A percentile compares a stretch with the other conserved stretches of the same genome.
phyloP scores from a whole-genome alignment of 208 protist species.

The Crithidia brevicula region DNA sequence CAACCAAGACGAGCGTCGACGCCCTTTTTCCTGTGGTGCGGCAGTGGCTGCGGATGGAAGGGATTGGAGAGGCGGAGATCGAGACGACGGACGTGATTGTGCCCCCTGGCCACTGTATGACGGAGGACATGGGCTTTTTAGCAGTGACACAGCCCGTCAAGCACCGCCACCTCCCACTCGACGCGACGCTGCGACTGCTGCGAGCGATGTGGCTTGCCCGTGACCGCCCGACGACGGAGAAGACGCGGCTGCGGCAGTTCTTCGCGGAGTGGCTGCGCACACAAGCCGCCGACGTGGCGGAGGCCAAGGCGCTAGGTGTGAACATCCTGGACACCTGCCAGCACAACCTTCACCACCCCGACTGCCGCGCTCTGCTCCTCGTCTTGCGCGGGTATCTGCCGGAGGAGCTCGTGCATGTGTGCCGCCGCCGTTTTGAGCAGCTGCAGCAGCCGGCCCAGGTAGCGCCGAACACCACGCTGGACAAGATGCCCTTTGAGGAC shows the following conservation, averaged over 20 bases:
- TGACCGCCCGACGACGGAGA: conserved; percentile 25
- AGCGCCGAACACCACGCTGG: conserved; percentile 9
- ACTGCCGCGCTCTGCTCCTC: conserved; percentile 67
- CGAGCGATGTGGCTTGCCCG: conserved; percentile 63
- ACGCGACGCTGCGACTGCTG: conserved; percentile 48
- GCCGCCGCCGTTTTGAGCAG: conserved; percentile 41
- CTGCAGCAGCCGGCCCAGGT: conserved; percentile 23
- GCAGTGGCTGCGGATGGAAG: conserved; percentile 74
- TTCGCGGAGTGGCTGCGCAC: conserved; percentile 73
- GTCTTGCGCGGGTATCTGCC: conserved; percentile 69
- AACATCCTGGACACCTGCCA: conserved; percentile 78
- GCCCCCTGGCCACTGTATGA: conserved; percentile 50
- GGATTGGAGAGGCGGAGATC: conserved; percentile 65
- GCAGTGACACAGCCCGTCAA: conserved; percentile 48
- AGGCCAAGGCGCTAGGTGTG: conserved; percentile 62
- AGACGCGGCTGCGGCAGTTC: conserved; percentile 40
- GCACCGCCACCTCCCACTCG: conserved; percentile 63
- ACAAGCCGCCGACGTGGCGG: conserved; percentile 40
- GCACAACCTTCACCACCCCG: conserved; percentile 60
- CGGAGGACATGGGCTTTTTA: conserved; percentile 72
- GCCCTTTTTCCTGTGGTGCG: conserved; percentile 47
- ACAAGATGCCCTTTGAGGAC: conserved; percentile 33
- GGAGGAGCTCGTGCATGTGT: conserved; percentile 60
- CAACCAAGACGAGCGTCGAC: conserved; percentile 10
- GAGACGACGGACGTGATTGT: conserved; percentile 56